Percentiles rank a stretch among this genome's conserved stretches.
These are phyloP conservation scores for Kitagawia praeruptora DNA, from an alignment of 129 eudicot species.

Conservation along the genomic window DNA sequence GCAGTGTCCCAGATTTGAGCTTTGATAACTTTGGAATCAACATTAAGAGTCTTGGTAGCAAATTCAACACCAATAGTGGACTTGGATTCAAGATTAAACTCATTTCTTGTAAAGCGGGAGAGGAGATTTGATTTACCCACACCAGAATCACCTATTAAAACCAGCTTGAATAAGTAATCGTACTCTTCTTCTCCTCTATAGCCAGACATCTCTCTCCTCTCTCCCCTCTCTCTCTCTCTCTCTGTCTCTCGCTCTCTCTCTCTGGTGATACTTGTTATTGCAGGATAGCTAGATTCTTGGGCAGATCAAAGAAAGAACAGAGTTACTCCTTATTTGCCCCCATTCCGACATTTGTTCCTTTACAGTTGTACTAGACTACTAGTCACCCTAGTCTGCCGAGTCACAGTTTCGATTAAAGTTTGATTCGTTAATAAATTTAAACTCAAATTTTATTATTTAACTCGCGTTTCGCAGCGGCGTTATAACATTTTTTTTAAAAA, in stretches of 20 bases:
- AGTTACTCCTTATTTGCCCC: not conserved
- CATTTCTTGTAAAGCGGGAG: not conserved
- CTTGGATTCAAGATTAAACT: conserved; percentile 11
- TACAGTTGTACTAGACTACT: no score
- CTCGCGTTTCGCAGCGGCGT: no score
- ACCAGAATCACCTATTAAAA: conserved; percentile 8
- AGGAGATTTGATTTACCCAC: conserved; percentile 13
- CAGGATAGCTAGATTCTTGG: conserved; percentile 8
- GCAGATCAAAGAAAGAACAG: not conserved
- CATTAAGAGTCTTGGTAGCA: conserved; percentile 11
- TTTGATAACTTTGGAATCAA: conserved; percentile 9
- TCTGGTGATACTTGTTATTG: not conserved
- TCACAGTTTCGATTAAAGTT: no score
- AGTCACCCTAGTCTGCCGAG: no score
- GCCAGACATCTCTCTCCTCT: conserved; percentile 1
- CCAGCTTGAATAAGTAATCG: conserved; percentile 11
- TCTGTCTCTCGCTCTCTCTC: not conserved
- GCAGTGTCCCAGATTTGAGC: conserved; percentile 17
- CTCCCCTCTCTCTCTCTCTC: no score
- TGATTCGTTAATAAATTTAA: no score
- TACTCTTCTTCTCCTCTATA: conserved; percentile 9
- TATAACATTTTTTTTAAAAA: no score
- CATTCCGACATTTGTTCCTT: no score
- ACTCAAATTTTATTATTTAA: no score
- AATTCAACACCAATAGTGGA: conserved; percentile 12